phyloP scores from a whole-genome alignment of 2,329 filamentous ascomycete species.

The Cladosporium sp. region DNA sequence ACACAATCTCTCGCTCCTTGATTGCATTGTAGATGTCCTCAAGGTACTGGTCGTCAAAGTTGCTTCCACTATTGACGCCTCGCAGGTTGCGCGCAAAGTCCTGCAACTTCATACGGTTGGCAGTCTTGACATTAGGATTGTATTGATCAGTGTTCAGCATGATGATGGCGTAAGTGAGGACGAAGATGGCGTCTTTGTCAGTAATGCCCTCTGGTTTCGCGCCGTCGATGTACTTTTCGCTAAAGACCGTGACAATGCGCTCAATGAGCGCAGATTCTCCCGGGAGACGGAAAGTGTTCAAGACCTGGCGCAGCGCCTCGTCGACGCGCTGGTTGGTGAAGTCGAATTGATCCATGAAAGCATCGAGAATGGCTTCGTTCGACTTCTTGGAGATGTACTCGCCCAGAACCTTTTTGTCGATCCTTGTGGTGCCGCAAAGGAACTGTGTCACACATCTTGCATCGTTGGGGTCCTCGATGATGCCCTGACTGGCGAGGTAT shows the following conservation, averaged over 20 bases:
- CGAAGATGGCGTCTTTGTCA: slow-evolving; percentile 83
- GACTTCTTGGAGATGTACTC: slow-evolving; percentile 91
- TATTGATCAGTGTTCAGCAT: slow-evolving; percentile 97
- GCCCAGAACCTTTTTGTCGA: slow-evolving; percentile 88
- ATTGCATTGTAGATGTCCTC: slow-evolving; percentile 89
- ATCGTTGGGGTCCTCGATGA: slow-evolving; percentile 75
- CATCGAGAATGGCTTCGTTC: slow-evolving; percentile 80
- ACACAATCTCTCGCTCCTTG: slow-evolving; percentile 88
- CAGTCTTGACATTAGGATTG: slow-evolving; percentile 79
- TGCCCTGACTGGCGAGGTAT: slow-evolving; percentile 79
- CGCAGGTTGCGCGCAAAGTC: slow-evolving; percentile 89
- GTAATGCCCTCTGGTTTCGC: slow-evolving; percentile 72
- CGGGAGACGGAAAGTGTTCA: slow-evolving; percentile 89
- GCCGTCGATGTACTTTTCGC: slow-evolving; percentile 76
- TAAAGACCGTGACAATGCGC: slow-evolving; percentile 83
- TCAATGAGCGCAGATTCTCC: slow-evolving; percentile 93
- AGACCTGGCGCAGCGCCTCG: slow-evolving; percentile 81
- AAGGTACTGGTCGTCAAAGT: slow-evolving; percentile 82
- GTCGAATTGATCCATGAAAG: slow-evolving; percentile 84
- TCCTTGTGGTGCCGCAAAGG: slow-evolving; percentile 78
- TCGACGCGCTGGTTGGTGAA: slow-evolving; percentile 85
- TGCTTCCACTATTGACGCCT: slow-evolving; percentile 80
- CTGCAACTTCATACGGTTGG: slow-evolving; percentile 78
- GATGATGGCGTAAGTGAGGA: slow-evolving; percentile 94
- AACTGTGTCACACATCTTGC: slow-evolving; percentile 81